These are phyloP conservation scores for Aspergillus nanangensis DNA, from an alignment of 495 filamentous ascomycete genomes.

Conservation along the genomic window DNA sequence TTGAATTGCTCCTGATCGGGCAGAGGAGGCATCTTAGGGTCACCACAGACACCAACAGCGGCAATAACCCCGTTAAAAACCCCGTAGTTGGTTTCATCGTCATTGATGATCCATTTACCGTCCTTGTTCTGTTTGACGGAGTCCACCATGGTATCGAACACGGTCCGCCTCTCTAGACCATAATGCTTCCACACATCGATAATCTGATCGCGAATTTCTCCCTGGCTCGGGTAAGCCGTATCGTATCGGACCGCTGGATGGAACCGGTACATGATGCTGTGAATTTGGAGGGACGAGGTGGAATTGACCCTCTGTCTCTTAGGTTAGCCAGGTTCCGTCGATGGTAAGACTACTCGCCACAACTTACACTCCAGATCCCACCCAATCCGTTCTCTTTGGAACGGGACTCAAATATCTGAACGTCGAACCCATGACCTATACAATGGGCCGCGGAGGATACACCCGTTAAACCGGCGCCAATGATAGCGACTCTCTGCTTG, in stretches of 20 bases:
- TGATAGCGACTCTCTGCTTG: constrained; percentile 67
- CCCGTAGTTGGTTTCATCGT: constrained; percentile 63
- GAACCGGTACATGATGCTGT: constrained; percentile 85
- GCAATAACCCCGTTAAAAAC: constrained; percentile 74
- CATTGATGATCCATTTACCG: constrained; percentile 78
- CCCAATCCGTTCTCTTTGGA: constrained; percentile 56
- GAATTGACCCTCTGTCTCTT: constrained; percentile 66
- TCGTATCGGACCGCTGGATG: constrained; percentile 73
- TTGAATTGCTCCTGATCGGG: constrained; percentile 62
- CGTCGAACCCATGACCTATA: constrained; percentile 83
- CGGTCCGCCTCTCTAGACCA: constrained; percentile 62
- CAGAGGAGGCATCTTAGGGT: constrained; percentile 65
- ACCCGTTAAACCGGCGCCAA: constrained; percentile 79
- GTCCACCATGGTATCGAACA: constrained; percentile 64
- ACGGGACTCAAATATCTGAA: constrained; percentile 71
- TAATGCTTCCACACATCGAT: constrained; percentile 71
- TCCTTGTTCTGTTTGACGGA: constrained; percentile 63
- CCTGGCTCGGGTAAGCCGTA: constrained; percentile 68
- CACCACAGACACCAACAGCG: constrained; percentile 74
- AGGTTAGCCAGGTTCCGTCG: background rate
- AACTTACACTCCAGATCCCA: constrained; percentile 78
- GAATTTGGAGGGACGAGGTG: constrained; percentile 76
- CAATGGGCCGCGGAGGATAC: constrained; percentile 80
- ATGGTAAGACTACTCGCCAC: background rate
- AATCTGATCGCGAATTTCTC: constrained; percentile 69